A percentile compares a stretch with the other conserved stretches of the same genome.
Conservation (phyloP, 1,284 basidiomycete genomes). For the Trametes polyzona region DNA sequence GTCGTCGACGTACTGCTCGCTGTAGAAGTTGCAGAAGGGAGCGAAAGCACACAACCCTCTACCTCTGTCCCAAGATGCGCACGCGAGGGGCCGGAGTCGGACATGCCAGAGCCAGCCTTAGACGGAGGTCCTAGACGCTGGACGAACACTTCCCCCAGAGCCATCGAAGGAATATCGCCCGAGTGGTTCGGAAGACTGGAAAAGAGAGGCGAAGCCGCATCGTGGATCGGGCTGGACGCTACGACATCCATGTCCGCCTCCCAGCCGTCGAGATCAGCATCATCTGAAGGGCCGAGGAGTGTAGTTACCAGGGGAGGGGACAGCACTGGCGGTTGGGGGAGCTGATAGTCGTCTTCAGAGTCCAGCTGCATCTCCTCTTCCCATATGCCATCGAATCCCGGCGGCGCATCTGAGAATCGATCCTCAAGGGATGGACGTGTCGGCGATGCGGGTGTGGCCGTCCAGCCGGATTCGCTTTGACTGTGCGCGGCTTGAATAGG, state of each 20-base stretch:
- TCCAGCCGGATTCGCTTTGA: not conserved
- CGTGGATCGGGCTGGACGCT: constrained; percentile 8
- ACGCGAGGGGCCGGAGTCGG: not conserved
- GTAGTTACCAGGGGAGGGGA: not conserved
- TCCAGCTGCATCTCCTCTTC: constrained; percentile 29
- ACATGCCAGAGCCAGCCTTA: not conserved
- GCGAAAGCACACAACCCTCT: not conserved
- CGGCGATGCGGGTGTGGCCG: not conserved
- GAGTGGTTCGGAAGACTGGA: not conserved
- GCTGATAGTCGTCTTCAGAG: constrained; percentile 18
- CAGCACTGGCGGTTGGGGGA: not conserved
- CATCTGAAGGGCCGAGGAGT: not conserved
- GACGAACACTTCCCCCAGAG: not conserved
- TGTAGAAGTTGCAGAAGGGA: not conserved
- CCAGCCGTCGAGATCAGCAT: not conserved
- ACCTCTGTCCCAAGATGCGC: not conserved
- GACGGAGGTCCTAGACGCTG: not conserved
- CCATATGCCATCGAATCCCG: not conserved
- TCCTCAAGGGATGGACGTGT: constrained; percentile 10
- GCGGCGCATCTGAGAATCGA: constrained; percentile 1
- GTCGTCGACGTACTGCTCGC: constrained; percentile 16
- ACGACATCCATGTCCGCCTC: constrained; percentile 20
- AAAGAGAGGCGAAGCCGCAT: not conserved
- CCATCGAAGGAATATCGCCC: not conserved
- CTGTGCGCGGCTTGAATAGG: not conserved